These are phyloP conservation scores for Lepidium didymum DNA, from an alignment of 345 rosid species.

Conservation along the genomic window DNA sequence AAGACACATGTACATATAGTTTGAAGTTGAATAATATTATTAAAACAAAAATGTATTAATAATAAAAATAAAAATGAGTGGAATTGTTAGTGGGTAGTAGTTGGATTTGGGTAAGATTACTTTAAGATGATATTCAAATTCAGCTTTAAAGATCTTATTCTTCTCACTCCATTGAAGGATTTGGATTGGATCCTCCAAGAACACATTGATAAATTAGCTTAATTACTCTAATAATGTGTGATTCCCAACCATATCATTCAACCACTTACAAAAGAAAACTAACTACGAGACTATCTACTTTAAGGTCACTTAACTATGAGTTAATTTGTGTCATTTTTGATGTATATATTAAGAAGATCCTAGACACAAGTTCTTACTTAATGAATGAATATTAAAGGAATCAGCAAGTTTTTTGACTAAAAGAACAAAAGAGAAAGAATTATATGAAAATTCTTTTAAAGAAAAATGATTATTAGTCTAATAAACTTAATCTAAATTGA, in stretches of 20 bases:
- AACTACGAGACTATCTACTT: constrained; percentile 7
- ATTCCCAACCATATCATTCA: constrained; percentile 7
- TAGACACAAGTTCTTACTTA: neutral
- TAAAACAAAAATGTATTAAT: neutral
- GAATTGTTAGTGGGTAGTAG: constrained; percentile 32
- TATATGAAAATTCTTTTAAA: too few species aligned
- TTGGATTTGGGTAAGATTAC: constrained; percentile 28
- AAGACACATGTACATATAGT: constrained; percentile 16
- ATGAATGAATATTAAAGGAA: too few species aligned
- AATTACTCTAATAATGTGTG: constrained; percentile 26
- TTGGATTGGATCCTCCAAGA: constrained; percentile 24
- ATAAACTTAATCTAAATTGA: too few species aligned
- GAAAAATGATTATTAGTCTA: too few species aligned
- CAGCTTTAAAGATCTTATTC: constrained; percentile 20
- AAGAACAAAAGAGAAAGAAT: too few species aligned
- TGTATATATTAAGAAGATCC: neutral
- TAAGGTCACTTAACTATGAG: constrained; percentile 4
- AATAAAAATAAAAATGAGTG: constrained; percentile 2
- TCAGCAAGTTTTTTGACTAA: too few species aligned
- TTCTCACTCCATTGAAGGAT: constrained; percentile 27
- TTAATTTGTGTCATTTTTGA: neutral
- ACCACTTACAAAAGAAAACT: constrained; percentile 6
- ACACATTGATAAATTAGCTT: constrained; percentile 20
- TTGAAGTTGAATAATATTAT: neutral
- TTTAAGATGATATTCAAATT: constrained; percentile 19